Conservation (phyloP, 192 early-diverging fungal species). For the Coemansia sp. region DNA sequence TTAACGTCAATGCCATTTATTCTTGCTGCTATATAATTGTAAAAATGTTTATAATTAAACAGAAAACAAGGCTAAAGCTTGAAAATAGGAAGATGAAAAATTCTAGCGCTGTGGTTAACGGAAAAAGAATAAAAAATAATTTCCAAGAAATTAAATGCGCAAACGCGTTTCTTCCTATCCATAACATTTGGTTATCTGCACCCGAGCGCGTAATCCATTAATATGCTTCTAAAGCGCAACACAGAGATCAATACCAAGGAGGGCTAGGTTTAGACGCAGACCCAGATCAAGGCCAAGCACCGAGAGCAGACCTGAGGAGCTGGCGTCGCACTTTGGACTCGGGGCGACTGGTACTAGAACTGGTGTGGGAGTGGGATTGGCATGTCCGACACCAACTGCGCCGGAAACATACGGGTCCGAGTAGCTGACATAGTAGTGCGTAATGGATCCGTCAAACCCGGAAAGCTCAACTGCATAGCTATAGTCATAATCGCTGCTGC, state of each 20-base stretch:
- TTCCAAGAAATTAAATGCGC: background rate
- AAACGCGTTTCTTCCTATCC: background rate
- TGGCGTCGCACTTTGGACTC: constrained; percentile 24
- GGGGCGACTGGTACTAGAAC: background rate
- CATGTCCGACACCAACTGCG: constrained; percentile 29
- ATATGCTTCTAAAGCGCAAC: constrained; percentile 23
- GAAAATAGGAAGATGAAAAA: no score
- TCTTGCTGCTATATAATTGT: no score
- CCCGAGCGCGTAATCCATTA: background rate
- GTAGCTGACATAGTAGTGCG: constrained; percentile 48
- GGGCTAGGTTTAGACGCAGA: background rate
- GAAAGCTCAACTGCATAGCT: constrained; percentile 40
- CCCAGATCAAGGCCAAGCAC: constrained; percentile 29
- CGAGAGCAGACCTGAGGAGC: constrained; percentile 38
- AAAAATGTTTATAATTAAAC: no score
- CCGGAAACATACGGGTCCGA: constrained; percentile 47
- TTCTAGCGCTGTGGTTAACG: no score
- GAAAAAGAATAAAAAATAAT: no score
- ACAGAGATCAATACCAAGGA: constrained; percentile 42
- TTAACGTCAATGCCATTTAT: no score
- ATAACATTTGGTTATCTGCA: background rate
- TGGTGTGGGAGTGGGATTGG: constrained; percentile 19
- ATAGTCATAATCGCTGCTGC: constrained; percentile 27
- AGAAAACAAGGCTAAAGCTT: no score
- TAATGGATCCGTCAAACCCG: constrained; percentile 34